Evolutionary conservation across 2,329 filamentous ascomycete species (phyloP).

Genomic region (Emergomyces pasteurianus): DNA sequence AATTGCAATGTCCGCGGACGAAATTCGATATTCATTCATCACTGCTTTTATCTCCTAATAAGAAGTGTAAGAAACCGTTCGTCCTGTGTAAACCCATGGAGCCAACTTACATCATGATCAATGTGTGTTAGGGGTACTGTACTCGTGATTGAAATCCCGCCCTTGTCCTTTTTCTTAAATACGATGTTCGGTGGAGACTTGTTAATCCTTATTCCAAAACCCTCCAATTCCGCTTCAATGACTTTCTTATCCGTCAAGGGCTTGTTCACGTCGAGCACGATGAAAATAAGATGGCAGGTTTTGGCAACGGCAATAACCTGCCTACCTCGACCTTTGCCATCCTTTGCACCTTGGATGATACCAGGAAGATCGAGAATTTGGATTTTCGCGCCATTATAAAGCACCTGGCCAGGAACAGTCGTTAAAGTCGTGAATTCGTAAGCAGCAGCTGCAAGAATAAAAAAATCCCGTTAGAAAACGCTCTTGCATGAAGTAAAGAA

Average conservation of each 20-base stretch:
- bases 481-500: background rate
- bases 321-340: conserved; percentile 91
- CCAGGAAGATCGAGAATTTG: conserved; percentile 97
- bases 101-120: conserved; percentile 56
- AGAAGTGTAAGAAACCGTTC: conserved; percentile 4
- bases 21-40: conserved; percentile 93
- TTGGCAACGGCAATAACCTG: conserved; percentile 99
- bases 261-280: conserved; percentile 97
- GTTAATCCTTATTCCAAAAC: conserved; percentile 96
- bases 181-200: conserved; percentile 95
- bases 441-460: conserved; percentile 52
- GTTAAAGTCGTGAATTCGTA: conserved; percentile 99
- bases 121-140: conserved; percentile 88
- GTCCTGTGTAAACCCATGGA: background rate
- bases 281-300: conserved; percentile 97
- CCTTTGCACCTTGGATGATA: conserved; percentile 98
- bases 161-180: conserved; percentile 99
- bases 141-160: conserved; percentile 89
- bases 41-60: conserved; percentile 82
- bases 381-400: conserved; percentile 93
- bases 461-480: conserved; percentile 6
- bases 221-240: conserved; percentile 90
- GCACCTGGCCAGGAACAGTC: conserved; percentile 88
- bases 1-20: conserved; percentile 93
- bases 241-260: conserved; percentile 92